A percentile compares a stretch with the other conserved stretches of the same genome.
Evolutionary conservation across 495 filamentous ascomycete species (phyloP).

Genomic region (Talaromyces trachyspermus): DNA sequence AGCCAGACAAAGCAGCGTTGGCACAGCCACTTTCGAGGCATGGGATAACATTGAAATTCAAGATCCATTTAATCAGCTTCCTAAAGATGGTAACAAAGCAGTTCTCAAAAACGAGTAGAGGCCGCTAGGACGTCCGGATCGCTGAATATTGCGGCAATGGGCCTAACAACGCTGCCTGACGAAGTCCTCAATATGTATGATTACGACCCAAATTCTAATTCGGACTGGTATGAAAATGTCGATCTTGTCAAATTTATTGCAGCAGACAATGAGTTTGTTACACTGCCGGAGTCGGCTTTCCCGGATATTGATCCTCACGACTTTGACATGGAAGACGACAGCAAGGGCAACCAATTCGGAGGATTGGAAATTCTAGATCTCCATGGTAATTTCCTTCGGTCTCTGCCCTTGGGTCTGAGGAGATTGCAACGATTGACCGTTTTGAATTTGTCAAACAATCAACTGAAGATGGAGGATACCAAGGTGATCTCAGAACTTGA

Average conservation of each 20-base stretch:
- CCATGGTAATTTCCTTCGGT: conserved; percentile 69
- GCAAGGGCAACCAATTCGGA: conserved; percentile 68
- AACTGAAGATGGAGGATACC: conserved; percentile 60
- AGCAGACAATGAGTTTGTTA: conserved; percentile 83
- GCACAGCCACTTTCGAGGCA: conserved; percentile 21
- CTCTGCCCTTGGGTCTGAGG: conserved; percentile 68
- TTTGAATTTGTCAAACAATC: conserved; percentile 82
- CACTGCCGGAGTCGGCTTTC: conserved; percentile 64
- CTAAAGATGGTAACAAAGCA: conserved; percentile 52
- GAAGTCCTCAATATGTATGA: conserved; percentile 90
- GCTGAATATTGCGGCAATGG: conserved; percentile 84
- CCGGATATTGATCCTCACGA: conserved; percentile 59
- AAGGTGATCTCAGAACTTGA: conserved; percentile 64
- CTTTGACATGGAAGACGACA: conserved; percentile 52
- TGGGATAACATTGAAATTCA: conserved; percentile 40
- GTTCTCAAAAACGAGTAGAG: conserved; percentile 69
- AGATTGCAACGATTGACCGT: conserved; percentile 64
- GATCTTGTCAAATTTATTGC: conserved; percentile 84
- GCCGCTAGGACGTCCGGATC: conserved; percentile 71
- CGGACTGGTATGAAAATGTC: conserved; percentile 85
- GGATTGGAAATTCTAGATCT: conserved; percentile 78
- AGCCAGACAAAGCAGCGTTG: conserved; percentile 32
- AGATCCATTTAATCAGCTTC: conserved; percentile 63
- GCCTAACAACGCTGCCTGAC: conserved; percentile 67
- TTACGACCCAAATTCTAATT: conserved; percentile 50